A percentile compares a stretch with the other conserved stretches of the same genome.
Evolutionary conservation across 2,329 filamentous ascomycete genomes (phyloP).

Genomic region (Hypoxylon sp.): DNA sequence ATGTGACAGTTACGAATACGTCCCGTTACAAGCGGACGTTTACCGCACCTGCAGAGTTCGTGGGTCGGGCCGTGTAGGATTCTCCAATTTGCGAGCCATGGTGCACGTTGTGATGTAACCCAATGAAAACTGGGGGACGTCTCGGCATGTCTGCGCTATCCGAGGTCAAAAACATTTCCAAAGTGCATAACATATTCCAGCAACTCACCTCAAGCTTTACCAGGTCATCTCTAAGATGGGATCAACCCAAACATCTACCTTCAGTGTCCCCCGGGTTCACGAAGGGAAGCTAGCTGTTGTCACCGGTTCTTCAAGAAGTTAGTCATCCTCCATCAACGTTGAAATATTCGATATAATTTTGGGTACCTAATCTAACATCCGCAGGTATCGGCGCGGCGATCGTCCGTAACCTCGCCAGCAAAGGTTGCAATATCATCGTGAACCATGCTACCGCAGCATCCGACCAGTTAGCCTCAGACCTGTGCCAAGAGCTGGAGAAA

Average conservation of each 20-base stretch:
- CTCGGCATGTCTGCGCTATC: neutral
- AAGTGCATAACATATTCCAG: neutral
- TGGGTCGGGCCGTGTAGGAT: constrained; percentile 20
- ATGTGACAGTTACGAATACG: constrained; percentile 10
- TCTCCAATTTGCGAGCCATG: neutral
- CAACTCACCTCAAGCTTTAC: neutral
- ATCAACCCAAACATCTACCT: neutral
- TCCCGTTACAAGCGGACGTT: neutral
- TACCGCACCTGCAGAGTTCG: constrained; percentile 6
- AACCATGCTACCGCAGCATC: constrained; percentile 73
- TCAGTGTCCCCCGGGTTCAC: constrained; percentile 38
- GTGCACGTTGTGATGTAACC: neutral
- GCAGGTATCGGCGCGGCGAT: constrained; percentile 74
- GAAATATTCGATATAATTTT: neutral
- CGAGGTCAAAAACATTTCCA: neutral
- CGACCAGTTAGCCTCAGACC: constrained; percentile 61
- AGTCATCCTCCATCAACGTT: neutral
- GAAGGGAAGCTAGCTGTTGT: constrained; percentile 67
- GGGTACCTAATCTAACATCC: constrained; percentile 14
- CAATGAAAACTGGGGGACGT: neutral
- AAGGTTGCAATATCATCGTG: constrained; percentile 72
- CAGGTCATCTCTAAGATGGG: constrained; percentile 1
- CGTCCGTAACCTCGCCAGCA: constrained; percentile 70
- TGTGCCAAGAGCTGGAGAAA: constrained; percentile 63
- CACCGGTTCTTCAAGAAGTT: constrained; percentile 67